phyloP scores from a whole-genome alignment of 2,329 filamentous ascomycete genomes.

The Aphanocladium album region DNA sequence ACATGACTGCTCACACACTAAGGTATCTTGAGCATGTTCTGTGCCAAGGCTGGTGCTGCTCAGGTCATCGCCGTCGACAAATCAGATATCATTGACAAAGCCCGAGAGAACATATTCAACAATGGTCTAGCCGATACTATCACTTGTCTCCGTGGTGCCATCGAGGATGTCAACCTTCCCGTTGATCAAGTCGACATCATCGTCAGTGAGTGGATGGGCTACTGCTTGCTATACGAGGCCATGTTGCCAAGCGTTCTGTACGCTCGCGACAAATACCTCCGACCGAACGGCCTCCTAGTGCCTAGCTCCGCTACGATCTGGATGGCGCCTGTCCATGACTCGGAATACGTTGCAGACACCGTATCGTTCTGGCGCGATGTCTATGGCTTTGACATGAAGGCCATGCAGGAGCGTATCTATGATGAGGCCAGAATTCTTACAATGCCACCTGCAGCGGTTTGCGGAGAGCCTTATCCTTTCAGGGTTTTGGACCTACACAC shows the following conservation, averaged over 20 bases:
- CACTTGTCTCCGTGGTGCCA: conserved; percentile 75
- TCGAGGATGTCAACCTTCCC: conserved; percentile 79
- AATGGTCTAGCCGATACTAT: conserved; percentile 72
- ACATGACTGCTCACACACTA: neutral
- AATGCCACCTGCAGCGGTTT: conserved; percentile 57
- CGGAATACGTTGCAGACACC: conserved; percentile 71
- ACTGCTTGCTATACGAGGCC: conserved; percentile 86
- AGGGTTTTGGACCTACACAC: conserved; percentile 72
- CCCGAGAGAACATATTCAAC: conserved; percentile 75
- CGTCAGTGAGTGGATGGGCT: conserved; percentile 97
- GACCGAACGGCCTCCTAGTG: conserved; percentile 73
- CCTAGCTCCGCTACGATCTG: conserved; percentile 81
- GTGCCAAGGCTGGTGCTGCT: conserved; percentile 80
- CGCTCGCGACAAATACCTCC: conserved; percentile 81
- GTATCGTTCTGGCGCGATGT: conserved; percentile 85
- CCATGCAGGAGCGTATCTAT: conserved; percentile 79
- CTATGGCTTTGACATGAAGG: conserved; percentile 90
- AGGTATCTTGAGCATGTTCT: conserved; percentile 92
- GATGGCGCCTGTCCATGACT: conserved; percentile 73
- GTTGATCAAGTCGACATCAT: conserved; percentile 86
- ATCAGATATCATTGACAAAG: conserved; percentile 82
- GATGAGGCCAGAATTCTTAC: conserved; percentile 76
- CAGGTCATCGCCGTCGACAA: conserved; percentile 90
- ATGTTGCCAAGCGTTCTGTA: conserved; percentile 93
- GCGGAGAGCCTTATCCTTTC: conserved; percentile 60